Conservation (phyloP, 768 basidiomycete species). For the Solioccasus polychromus region DNA sequence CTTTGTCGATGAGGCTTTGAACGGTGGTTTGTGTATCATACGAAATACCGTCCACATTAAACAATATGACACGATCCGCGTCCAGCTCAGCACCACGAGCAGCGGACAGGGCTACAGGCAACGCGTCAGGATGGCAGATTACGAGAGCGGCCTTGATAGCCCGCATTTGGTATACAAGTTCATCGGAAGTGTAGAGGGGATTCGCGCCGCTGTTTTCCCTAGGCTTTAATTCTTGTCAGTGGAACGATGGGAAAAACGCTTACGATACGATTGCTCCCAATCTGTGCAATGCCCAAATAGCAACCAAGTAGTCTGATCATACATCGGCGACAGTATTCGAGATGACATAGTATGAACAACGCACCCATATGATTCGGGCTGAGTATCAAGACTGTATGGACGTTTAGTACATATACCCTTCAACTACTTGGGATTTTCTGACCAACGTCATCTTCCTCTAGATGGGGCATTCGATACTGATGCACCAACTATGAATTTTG, state of each 20-base stretch:
- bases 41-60: slow-evolving; percentile 27
- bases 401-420: slow-evolving; percentile 7
- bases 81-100: slow-evolving; percentile 40
- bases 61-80: slow-evolving; percentile 42
- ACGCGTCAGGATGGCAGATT: slow-evolving; percentile 44
- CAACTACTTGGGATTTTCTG: slow-evolving; percentile 7
- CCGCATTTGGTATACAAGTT: slow-evolving; percentile 56
- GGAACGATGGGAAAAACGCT: slow-evolving; percentile 21
- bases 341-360: slow-evolving; percentile 10
- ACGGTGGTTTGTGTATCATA: slow-evolving; percentile 34
- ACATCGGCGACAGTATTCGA: background rate
- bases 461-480: background rate
- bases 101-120: slow-evolving; percentile 45
- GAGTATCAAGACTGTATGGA: slow-evolving; percentile 49
- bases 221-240: background rate
- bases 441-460: slow-evolving; percentile 42
- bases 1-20: slow-evolving; percentile 46
- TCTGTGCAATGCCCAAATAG: slow-evolving; percentile 54
- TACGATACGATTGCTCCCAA: slow-evolving; percentile 59
- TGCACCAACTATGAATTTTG: background rate
- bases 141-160: slow-evolving; percentile 46
- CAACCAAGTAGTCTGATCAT: slow-evolving; percentile 49
- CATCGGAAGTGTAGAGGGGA: slow-evolving; percentile 54
- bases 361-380: slow-evolving; percentile 66
- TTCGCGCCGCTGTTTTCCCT: slow-evolving; percentile 61